Base-by-base conservation (phyloP, 2,329 filamentous ascomycete species). In the Remersonia thermophila region DNA sequence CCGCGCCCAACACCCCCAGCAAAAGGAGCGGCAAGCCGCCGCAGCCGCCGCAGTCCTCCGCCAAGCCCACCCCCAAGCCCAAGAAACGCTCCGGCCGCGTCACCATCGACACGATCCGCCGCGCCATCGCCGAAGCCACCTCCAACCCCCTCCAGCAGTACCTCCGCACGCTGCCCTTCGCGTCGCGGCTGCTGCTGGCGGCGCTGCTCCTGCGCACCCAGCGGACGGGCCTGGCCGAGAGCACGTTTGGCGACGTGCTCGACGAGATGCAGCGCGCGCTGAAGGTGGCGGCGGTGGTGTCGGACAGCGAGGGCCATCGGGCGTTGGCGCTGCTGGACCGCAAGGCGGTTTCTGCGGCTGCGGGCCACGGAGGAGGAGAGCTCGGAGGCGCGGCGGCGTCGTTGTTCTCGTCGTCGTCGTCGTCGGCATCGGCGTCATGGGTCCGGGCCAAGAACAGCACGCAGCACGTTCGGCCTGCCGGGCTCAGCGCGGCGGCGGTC, bases 61-160 rank as follows among this genome's bases (percentile, higher is more conserved):
- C 53, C 49, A 38, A 51, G 52, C 43, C 30, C 53, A 51, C 41
- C 52, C 53, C 13, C 45, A 38, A 35, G 37, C 37, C 13, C 49
- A 55, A 51, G 48, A 62, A 57, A 35, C 62, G 59, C 52, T 56
- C 55, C 38, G 66, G 66, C 26, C 72, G 79, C 35, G 91, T 98
- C 28, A 95, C 86, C 1, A 95, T 96, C 51, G 77, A 82, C 35
- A 95, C 85, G 3, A 82, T 96, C 56, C 93, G 93, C 58, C 78
- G 83, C 53, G 91, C 91, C 26, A 96, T 98, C 57, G 83, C 83
- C 51, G 91, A 98, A 62, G 87, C 89, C 4, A 96, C 89, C 1
- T 86, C 83, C 3, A 94, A 84, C 38, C 91, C 91, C 2, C 66
- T 95, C 39, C 89, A 95, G 54, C 84, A 91, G 55, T 86, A 86